Base-by-base conservation (phyloP, 2,329 filamentous ascomycete genomes). In the Torrubiellomyces zombiae region DNA sequence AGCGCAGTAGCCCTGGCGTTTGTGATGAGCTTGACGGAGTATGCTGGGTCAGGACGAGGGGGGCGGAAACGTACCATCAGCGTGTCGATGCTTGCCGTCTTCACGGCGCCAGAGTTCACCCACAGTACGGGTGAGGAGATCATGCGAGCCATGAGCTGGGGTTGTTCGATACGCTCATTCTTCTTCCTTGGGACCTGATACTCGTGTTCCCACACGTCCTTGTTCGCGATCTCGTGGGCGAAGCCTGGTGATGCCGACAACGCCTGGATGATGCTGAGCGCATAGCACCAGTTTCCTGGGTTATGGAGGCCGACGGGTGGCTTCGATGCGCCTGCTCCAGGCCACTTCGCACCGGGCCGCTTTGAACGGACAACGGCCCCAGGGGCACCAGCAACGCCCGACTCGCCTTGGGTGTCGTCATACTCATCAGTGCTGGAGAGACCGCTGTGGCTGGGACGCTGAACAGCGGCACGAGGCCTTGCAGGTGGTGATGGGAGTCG, bases 251-350 rank as follows among this genome's bases (percentile, higher is more conserved):
- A 86, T 2, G 74, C 75, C 30, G 79, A 77, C 11, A 94, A 55
- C 31, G 77, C 78, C 48, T 95, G 86, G 14, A 95, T 58, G 0
- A 75, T 75, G n/a, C 81, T 75, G 48, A 93, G 94, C 60, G 89
- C 83, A 44, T 93, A 94, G 46, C 86, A 94, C 35, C 78, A 85
- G 23, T 77, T 75, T 1, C 72, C 69, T 20, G 82, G 79, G 38
- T 94, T 94, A 30, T 71, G 56, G 9, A 94, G 60, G 0, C 86
- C 85, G 8, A 80, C 54, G 19, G 45, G 44, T 19, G 37, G 31
- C 18, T 32, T 45, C 15, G 32, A 23, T 15, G 21, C 32, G 20
- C 46, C n/a, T n/a, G n/a, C 39, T 5, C 36, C 34, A 6, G 38
- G n/a, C n/a, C n/a, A n/a, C n/a, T n/a, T n/a, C n/a, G n/a, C n/a